Percentiles rank a stretch among this genome's conserved stretches.
Conservation (phyloP, 257 asterid species). For the Scutellaria barbata region DNA sequence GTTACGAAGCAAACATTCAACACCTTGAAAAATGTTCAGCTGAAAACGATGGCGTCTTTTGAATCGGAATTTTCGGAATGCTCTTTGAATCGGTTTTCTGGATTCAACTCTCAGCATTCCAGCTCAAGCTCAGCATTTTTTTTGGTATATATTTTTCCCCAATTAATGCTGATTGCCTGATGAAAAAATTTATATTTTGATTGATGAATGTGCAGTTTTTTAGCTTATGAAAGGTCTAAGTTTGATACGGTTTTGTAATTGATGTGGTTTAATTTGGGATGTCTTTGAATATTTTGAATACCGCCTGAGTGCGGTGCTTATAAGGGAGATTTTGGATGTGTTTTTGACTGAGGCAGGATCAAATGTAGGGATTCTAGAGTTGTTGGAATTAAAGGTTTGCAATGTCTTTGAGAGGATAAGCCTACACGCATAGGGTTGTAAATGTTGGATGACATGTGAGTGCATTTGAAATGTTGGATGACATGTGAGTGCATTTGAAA, state of each 20-base stretch:
- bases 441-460: neutral
- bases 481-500: neutral
- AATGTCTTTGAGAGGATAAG: neutral
- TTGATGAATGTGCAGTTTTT: neutral
- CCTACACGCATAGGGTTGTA: neutral
- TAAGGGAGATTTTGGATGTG: neutral
- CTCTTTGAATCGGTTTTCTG: constrained; percentile 31
- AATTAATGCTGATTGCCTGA: neutral
- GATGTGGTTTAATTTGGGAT: neutral
- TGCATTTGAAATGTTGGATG: neutral
- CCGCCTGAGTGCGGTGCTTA: neutral
- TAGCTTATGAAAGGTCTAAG: constrained; percentile 25
- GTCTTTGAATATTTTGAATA: neutral
- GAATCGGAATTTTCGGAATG: constrained; percentile 35
- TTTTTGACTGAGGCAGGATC: neutral
- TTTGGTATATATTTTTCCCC: constrained; percentile 30
- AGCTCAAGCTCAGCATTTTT: constrained; percentile 35
- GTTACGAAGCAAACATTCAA: constrained; percentile 43
- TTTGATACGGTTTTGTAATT: constrained; percentile 19
- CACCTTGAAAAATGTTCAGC: constrained; percentile 44
- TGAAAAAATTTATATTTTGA: neutral
- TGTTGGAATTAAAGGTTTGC: constrained; percentile 1
- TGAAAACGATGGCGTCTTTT: constrained; percentile 15
- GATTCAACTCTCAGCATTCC: constrained; percentile 31
- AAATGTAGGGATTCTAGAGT: neutral